Base-by-base conservation (phyloP, 192 early-diverging fungal genomes). In the Gamsiella multidivaricata region DNA sequence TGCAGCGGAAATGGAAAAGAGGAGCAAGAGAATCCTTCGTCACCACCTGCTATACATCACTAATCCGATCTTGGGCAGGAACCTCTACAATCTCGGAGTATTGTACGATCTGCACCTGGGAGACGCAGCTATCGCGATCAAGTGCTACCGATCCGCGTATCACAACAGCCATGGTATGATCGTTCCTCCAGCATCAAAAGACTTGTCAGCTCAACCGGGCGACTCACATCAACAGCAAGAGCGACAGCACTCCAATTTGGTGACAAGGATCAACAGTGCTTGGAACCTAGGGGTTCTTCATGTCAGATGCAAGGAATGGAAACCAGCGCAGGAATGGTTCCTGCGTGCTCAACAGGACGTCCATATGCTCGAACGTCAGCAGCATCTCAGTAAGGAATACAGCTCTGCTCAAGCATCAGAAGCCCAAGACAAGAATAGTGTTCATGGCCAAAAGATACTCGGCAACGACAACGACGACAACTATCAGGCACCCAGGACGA, bases 71-170 rank as follows among this genome's bases (percentile, higher is more conserved):
- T 42, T 65, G 8, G 43, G 63, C 41, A 74, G 66, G 42, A 74
- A 74, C 57, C 58, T 74, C 10, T 74, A 74, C 6, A 74, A 74
- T n/a, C 51, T 74, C 2, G 71, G 71, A 3, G 71, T 74, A 12
- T 42, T 74, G 0, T 74, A 74, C 20, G 71, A 74, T 29, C 23
- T 74, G 12, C 54, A 60, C 29, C 32, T 74, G 29, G 39, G 55
- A 2, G 26, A 74, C 20, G 22, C 54, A 5, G n/a, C n/a, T 8
- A 65, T 74, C 17, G 71, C 71, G 1, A 31, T 45, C 22, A 50
- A 46, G 29, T 74, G 71, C 25, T 74, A 74, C 26, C 54, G 55
- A 23, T 32, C 62, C 28, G 71, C 71, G 0, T 74, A 65, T 37
- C 71, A 66, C 0, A 60, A 54, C 61, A 56, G 65, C 34, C 54